Evolutionary conservation across 768 basidiomycete species (phyloP), one percentile per base, ranked within the genome.

Genomic region (Leccinum pellstonianum): DNA sequence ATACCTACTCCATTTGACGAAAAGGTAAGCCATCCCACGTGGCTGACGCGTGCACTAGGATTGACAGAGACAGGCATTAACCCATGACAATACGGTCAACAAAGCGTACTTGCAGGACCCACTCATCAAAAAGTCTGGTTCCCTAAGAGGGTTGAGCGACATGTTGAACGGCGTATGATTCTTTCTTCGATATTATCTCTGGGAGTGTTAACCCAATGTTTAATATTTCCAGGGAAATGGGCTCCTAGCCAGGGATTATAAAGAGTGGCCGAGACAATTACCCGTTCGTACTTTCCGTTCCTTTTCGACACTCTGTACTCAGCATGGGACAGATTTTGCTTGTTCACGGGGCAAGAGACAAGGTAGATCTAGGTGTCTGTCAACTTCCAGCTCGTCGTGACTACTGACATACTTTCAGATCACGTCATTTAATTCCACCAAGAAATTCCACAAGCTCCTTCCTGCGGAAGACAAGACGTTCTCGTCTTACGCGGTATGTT

Each of bases 81-180:
- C 81, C 3, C 88, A 86, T 62, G 87, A 90, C 60, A 60, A 75
- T 2, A 73, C 67, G 3, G 76, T 82, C 54, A 76, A 76, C 52
- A 75, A 83, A 43, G 83, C 83, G 2, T 86, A 85, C 64, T 52
- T 77, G 53, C 80, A 81, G 17, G 90, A 91, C 65, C 85, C 87
- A 0, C 73, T 87, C 27, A 71, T 86, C 53, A 82, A 80, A 62
- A 73, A 68, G 5, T 65, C 66, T n/a, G 90, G 88, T 6, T 80
- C 85, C 3, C 75, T 90, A 33, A 80, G 78, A 56, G 83, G 84
- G 17, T 27, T 89, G 19, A 73, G 76, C 47, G 85, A 86, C 61
- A 90, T 90, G 88, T 70, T 90, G 57, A 73, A 76, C 43, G 77
- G 82, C 54, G 87, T 86, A 67, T 35, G 77, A 15, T 5, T 48